Base-by-base conservation (phyloP, 2,329 filamentous ascomycete genomes). In the Sporothrix luriei region DNA sequence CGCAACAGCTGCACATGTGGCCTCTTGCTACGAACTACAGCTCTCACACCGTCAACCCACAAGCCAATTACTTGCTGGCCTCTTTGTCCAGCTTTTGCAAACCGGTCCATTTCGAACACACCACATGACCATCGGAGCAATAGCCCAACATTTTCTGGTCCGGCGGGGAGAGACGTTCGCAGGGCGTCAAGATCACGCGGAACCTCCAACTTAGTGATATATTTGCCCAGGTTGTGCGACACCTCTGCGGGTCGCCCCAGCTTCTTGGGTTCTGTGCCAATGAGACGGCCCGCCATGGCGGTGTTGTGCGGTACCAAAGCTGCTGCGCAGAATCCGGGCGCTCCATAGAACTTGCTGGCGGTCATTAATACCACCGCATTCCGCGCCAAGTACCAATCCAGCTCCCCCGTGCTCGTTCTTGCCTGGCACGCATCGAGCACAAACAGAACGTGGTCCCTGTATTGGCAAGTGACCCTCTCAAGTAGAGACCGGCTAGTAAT, bases 401-500 rank as follows among this genome's bases (percentile, higher is more conserved):
- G 49, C 19, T 70, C 65, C 29, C 24, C 48, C 10, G 43, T 40
- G n/a, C 64, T 57, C 21, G 69, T 70, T 29, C 69, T 33, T 16
- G 65, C 65, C 46, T 70, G 69, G 40, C 69, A 70, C 13, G 69
- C 65, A 29, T 70, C 69, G 7, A 70, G 69, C 49, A 68, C 69
- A 21, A 70, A 68, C 33, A 68, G 40, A 1, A 70, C 69, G 26
- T 51, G 65, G 21, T 55, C 65, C 11, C 64, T 26, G 29, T 68
- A 64, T n/a, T 29, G 33, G 29, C 38, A n/a, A n/a, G 40, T 57
- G 29, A 71, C 43, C 52, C 38, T 61, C 11, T 64, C 46, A 14
- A 68, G 61, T 9, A 71, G 40, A 3, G 43, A 26, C 11, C 69
- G 59, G 40, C 66, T 71, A 16, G 69, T 68, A 29, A 68, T 71